Base-by-base conservation (phyloP, 257 asterid genomes). In the Nicotiana attenuata region DNA sequence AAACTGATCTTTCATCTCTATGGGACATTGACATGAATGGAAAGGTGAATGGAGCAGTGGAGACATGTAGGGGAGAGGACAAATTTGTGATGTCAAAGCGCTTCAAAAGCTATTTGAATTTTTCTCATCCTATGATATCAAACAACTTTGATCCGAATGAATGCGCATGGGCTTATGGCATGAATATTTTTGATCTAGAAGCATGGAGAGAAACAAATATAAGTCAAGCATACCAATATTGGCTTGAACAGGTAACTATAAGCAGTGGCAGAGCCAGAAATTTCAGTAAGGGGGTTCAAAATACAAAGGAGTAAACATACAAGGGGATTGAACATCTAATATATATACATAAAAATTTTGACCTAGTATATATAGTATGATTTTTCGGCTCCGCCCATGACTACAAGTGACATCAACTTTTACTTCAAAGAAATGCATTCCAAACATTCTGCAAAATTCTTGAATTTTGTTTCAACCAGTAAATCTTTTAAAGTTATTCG, bases 151-250 rank as follows among this genome's bases (percentile, higher is more conserved):
- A 92, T 84, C 98, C 98, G 26, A 81, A 86, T 76, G 97, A 96
- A 88, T 94, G 99, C 83, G 99, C 99, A 59, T 96, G 99, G 99
- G 98, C 99, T 29, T 96, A 96, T 81, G 99, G 99, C 82, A 93
- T 96, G 99, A 94, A 96, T 82, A 86, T 96, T 83, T 96, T 96
- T 22, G 97, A 96, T 86, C 91, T 96, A 22, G 90, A 93, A 64
- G 97, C 96, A 7, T 93, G 99, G 98, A 92, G 97, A 85, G 91
- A 84, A 82, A 90, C 99, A 65, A 92, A 88, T 81, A 96, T 96
- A 85, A 93, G 92, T 81, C 90, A 87, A 79, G 90, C 93, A 78
- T 96, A 96, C 87, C 90, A 93, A 88, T 78, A 86, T 85, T 96
- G 98, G 99, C 87, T 92, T n/a, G 92, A 92, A 80, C 84, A 96